Base-by-base conservation (phyloP, 257 asterid genomes). In the Cordia subcordata region DNA sequence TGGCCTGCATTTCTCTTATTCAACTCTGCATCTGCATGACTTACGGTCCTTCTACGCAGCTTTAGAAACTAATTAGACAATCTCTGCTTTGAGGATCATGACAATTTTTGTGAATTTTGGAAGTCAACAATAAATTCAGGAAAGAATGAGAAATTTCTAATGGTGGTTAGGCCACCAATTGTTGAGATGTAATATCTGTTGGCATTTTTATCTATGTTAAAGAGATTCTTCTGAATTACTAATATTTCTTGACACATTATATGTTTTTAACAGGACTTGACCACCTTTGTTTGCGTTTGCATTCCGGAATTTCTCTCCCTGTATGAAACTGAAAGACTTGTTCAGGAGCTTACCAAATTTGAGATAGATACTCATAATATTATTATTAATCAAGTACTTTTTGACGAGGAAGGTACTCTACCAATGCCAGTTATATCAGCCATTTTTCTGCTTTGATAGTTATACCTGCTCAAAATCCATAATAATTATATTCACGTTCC, bases 351-450 rank as follows among this genome's bases (percentile, higher is more conserved):
- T 45, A 79, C 96, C 45, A 92, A 82, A 64, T 92, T 88, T 67
- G 96, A 92, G 94, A 92, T 92, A 17, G 98, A 92, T 64, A 84
- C 98, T 1, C 98, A 88, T 63, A 92, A 92, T 68, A 84, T 92
- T 72, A 84, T 92, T 57, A 92, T 92, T 71, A 92, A 92, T 79
- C 98, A 92, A 86, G 96, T 92, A 57, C 81, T 92, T 62, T 83
- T 70, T 66, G 93, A 92, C 19, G 98, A 92, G 76, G 98, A 92
- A 81, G 95, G 98, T 92, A 81, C 47, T 5, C 6, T 53, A 16
- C 17, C 57, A 1, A 12, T 18, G 46, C 46, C 47, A 35, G 11
- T 32, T 45, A 6, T 49, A 13, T 42, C 10, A 21, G 13, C 21
- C 0, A 1, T 49, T n/a, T 32, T 38, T 27, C 39, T 20, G 5